phyloP scores from a whole-genome alignment of 2,329 filamentous ascomycete genomes.

The Pezicula neosporulosa region DNA sequence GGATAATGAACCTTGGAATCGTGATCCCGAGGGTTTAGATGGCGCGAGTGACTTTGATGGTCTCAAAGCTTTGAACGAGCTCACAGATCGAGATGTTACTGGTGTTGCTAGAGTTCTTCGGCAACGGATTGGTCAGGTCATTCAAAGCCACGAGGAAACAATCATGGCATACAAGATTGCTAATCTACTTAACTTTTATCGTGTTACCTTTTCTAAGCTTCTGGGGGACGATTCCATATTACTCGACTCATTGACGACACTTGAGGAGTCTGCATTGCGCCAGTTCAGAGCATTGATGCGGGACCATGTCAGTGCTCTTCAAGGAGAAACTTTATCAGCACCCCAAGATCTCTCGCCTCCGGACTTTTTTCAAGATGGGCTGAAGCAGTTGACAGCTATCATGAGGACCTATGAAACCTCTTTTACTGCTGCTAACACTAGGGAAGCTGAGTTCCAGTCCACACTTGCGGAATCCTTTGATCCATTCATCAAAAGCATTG shows the following conservation, averaged over 20 bases:
- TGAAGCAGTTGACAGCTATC: constrained; percentile 73
- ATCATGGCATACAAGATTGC: constrained; percentile 86
- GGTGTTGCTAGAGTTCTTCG: constrained; percentile 81
- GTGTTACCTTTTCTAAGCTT: constrained; percentile 76
- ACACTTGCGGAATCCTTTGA: constrained; percentile 79
- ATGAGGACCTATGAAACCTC: constrained; percentile 88
- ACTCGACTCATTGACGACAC: constrained; percentile 60
- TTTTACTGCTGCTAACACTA: constrained; percentile 54
- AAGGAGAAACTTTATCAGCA: constrained; percentile 66
- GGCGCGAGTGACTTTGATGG: constrained; percentile 68
- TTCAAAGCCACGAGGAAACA: constrained; percentile 88
- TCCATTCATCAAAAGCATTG: constrained; percentile 76
- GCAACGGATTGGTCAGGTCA: constrained; percentile 85
- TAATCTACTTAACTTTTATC: constrained; percentile 88
- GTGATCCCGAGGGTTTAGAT: constrained; percentile 55
- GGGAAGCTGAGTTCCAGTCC: constrained; percentile 68
- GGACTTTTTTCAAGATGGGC: constrained; percentile 73
- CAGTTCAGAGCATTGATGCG: constrained; percentile 81
- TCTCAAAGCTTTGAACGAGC: constrained; percentile 73
- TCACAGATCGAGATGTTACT: constrained; percentile 82
- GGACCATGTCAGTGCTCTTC: constrained; percentile 73
- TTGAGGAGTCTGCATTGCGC: constrained; percentile 74
- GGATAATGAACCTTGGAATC: constrained; percentile 80
- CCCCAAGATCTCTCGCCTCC: constrained; percentile 75
- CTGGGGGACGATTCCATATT: constrained; percentile 67